These are phyloP conservation scores for Scalesia atractyloides DNA, from an alignment of 129 eudicot genomes.

Conservation along the genomic window DNA sequence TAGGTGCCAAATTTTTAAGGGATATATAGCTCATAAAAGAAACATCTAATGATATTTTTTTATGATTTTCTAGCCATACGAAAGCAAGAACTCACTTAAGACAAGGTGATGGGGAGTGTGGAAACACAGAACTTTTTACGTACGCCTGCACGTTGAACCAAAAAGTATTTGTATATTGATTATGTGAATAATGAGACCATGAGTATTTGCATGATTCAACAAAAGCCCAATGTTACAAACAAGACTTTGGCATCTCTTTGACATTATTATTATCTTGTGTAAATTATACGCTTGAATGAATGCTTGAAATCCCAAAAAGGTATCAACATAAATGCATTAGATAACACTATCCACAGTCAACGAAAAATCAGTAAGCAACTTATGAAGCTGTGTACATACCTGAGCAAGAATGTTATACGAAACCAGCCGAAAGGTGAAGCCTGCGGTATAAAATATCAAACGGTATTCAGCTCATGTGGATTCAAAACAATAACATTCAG, in stretches of 20 bases:
- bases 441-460: slow-evolving; percentile 40
- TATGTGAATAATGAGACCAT: background rate
- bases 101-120: slow-evolving; percentile 85
- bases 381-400: slow-evolving; percentile 43
- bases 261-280: background rate
- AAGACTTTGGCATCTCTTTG: background rate
- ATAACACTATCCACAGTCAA: background rate
- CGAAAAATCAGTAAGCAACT: slow-evolving; percentile 6
- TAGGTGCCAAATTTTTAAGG: slow-evolving; percentile 1
- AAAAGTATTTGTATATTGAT: background rate
- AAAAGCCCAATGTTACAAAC: background rate
- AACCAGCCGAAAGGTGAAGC: slow-evolving; percentile 64
- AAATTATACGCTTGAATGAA: background rate
- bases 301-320: background rate
- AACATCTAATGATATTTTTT: background rate
- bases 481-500: slow-evolving; percentile 11
- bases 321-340: background rate
- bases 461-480: slow-evolving; percentile 7
- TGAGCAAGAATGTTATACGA: slow-evolving; percentile 93
- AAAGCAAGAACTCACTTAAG: slow-evolving; percentile 61
- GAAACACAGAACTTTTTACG: slow-evolving; percentile 77
- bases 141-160: slow-evolving; percentile 53
- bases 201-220: background rate
- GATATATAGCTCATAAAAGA: background rate
- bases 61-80: background rate